Evolutionary conservation across 108 stramenopile species (phyloP).

Genomic region (Cylindrotheca fusiformis): DNA sequence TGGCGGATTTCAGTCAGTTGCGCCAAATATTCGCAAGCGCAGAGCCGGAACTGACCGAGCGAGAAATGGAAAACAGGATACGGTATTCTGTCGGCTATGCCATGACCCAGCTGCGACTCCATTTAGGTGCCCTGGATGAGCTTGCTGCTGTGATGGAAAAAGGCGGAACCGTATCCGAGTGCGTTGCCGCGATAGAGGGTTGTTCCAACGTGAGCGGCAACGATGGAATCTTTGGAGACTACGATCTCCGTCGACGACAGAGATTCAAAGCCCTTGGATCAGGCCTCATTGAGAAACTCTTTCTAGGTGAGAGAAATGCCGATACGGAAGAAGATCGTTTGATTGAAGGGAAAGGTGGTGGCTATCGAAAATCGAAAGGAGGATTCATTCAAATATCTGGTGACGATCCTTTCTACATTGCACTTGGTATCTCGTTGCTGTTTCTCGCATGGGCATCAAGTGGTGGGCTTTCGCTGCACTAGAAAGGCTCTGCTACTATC

Average conservation of each 20-base stretch:
- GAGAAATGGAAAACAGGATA: slow-evolving; percentile 74
- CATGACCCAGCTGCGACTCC: slow-evolving; percentile 68
- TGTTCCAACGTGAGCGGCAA: slow-evolving; percentile 68
- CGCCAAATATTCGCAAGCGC: slow-evolving; percentile 42
- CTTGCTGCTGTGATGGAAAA: slow-evolving; percentile 74
- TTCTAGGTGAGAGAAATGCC: slow-evolving; percentile 57
- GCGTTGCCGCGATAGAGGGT: slow-evolving; percentile 67
- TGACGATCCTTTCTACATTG: slow-evolving; percentile 80
- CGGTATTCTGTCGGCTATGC: slow-evolving; percentile 76
- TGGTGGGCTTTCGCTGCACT: slow-evolving; percentile 25
- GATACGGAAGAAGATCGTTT: slow-evolving; percentile 62
- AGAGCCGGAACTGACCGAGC: slow-evolving; percentile 54
- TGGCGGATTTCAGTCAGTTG: slow-evolving; percentile 69
- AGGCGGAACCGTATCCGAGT: slow-evolving; percentile 67
- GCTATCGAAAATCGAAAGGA: slow-evolving; percentile 36
- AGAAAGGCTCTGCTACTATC: no score
- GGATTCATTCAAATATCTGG: slow-evolving; percentile 49
- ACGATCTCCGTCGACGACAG: slow-evolving; percentile 55
- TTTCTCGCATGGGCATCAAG: slow-evolving; percentile 70
- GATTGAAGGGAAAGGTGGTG: slow-evolving; percentile 75
- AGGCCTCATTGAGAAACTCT: slow-evolving; percentile 33
- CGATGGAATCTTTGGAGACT: slow-evolving; percentile 47
- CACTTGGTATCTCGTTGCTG: slow-evolving; percentile 54
- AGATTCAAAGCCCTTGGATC: slow-evolving; percentile 38
- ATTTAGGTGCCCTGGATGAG: slow-evolving; percentile 79